A percentile compares a stretch with the other conserved stretches of the same genome.
These are phyloP conservation scores for Physcia stellaris DNA, from an alignment of 495 filamentous ascomycete species.

Conservation along the genomic window DNA sequence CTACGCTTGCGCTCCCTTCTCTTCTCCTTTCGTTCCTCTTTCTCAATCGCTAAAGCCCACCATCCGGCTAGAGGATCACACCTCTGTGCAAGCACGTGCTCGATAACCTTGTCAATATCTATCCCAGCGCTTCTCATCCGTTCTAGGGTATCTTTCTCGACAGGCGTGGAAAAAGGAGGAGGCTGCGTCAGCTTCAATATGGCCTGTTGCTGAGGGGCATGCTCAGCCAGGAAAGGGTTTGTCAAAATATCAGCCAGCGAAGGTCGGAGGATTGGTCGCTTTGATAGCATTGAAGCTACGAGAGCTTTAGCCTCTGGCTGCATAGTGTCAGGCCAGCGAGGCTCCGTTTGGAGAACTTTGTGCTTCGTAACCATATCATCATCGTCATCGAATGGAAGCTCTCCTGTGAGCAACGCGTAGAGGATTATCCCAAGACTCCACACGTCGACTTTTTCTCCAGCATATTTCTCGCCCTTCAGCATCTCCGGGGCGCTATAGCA, in stretches of 20 bases:
- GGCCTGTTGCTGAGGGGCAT: constrained; percentile 77
- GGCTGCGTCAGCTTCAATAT: constrained; percentile 78
- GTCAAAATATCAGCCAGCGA: constrained; percentile 75
- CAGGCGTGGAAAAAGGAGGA: constrained; percentile 68
- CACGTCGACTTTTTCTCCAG: constrained; percentile 92
- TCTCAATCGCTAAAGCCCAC: constrained; percentile 93
- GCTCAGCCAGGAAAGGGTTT: constrained; percentile 78
- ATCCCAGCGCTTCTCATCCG: constrained; percentile 93
- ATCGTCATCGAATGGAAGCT: constrained; percentile 93
- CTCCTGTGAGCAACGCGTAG: constrained; percentile 81
- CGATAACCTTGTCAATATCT: constrained; percentile 86
- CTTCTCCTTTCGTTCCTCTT: constrained; percentile 81
- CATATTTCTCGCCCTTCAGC: constrained; percentile 96
- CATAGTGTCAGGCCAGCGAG: constrained; percentile 68
- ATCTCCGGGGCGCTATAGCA: constrained; percentile 98
- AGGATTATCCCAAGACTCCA: constrained; percentile 97
- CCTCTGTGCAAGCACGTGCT: constrained; percentile 77
- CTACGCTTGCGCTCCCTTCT: constrained; percentile 74
- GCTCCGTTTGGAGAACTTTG: constrained; percentile 73
- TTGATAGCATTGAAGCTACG: constrained; percentile 66
- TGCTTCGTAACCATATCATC: constrained; percentile 72
- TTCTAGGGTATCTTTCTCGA: constrained; percentile 85
- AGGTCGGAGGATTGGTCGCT: constrained; percentile 74
- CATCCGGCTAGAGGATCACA: constrained; percentile 87
- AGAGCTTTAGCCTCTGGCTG: constrained; percentile 63